A percentile compares a stretch with the other conserved stretches of the same genome.
phyloP scores from a whole-genome alignment of 345 rosid genomes.

The Hibiscus mutabilis region DNA sequence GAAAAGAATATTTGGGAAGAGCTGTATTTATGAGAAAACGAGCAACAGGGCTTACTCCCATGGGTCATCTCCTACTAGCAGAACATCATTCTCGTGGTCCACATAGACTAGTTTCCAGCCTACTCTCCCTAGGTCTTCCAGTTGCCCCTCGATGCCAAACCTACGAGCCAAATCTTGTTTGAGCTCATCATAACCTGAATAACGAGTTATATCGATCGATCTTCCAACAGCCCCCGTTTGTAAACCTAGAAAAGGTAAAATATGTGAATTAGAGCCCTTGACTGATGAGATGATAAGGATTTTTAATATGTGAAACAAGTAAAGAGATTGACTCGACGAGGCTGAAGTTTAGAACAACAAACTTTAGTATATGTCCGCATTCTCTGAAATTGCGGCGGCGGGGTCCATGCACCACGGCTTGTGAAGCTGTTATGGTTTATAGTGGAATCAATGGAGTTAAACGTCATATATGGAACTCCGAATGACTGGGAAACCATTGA shows the following conservation, averaged over 20 bases:
- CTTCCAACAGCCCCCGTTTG: constrained; percentile 87
- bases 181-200: constrained; percentile 63
- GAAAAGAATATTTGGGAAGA: not conserved
- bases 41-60: constrained; percentile 57
- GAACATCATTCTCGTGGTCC: constrained; percentile 69
- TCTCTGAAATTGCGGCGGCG: constrained; percentile 45
- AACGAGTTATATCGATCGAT: constrained; percentile 61
- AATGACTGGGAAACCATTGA: constrained; percentile 65
- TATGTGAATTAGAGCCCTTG: constrained; percentile 5
- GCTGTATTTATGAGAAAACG: not conserved
- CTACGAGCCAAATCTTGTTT: constrained; percentile 65
- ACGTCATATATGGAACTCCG: constrained; percentile 52
- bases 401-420: constrained; percentile 41
- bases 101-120: constrained; percentile 81
- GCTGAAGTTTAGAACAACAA: not conserved
- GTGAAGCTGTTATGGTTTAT: constrained; percentile 39
- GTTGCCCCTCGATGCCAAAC: constrained; percentile 80
- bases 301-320: too few species aligned
- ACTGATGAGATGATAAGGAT: not conserved
- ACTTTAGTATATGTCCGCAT: constrained; percentile 71
- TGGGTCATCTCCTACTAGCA: constrained; percentile 79
- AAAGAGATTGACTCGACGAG: too few species aligned
- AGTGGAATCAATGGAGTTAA: constrained; percentile 49
- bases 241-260: constrained; percentile 40
- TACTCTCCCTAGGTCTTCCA: constrained; percentile 54